Base-by-base conservation (phyloP, 345 rosid species). In the Theobroma cacao region DNA sequence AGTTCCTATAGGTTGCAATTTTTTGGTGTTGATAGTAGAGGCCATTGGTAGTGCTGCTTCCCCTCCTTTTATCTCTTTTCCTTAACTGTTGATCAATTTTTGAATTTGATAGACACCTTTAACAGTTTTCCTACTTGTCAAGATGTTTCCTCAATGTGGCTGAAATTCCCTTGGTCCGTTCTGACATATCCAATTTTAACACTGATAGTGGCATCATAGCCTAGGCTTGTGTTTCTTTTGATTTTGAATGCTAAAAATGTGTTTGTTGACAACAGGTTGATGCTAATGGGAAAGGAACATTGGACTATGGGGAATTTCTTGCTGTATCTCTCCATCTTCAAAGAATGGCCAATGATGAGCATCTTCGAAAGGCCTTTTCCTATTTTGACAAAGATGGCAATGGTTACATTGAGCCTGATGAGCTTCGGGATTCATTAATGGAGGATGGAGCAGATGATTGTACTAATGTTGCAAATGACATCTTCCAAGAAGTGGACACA, bases 401-500 rank as follows among this genome's bases (percentile, higher is more conserved):
- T 75, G 98, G 98, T 79, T 93, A 75, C 82, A 97, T 97, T 26
- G 92, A 91, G 45, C 98, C 98, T 34, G 84, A 91, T 47, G 99
- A 97, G 92, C 99, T 97, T 68, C 88, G 90, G 14, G 91, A 93
- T 78, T 88, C 98, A 58, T 82, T 97, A 82, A 91, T 89, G 94
- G 99, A 97, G 85, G 97, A 97, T 80, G 99, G 98, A 82, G 90
- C 91, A 71, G 99, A 93, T 66, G 98, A 97, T 77, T 90, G 97
- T 83, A 91, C 88, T 60, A 87, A 92, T 87, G 94, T 94, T 75
- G 98, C 98, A 75, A 91, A 94, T 80, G 98, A 97, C 84, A 97
- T 97, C 86, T 94, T 97, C 89, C 99, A 91, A 78, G 99, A 97
- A 93, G 99, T 97, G 74, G 99, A 97, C 85, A 94, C 92, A 13